Conservation (phyloP, 1,284 basidiomycete genomes). For the Malassezia nana region DNA sequence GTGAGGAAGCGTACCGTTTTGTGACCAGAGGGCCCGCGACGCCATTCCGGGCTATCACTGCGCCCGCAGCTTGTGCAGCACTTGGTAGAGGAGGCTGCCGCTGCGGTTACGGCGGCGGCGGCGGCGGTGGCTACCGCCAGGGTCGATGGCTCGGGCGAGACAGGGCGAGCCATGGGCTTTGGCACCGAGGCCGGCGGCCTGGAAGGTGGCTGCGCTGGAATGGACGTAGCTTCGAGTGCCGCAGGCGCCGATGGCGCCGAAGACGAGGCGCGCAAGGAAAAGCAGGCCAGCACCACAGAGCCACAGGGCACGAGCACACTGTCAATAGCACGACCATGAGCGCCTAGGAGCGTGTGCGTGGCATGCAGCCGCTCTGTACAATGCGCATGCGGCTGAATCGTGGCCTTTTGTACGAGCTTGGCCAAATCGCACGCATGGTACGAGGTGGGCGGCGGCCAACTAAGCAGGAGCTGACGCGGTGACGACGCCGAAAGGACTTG, state of each 20-base stretch:
- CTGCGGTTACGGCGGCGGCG: constrained; percentile 17
- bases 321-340: constrained; percentile 59
- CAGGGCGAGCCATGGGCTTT: too few relatives aligned
- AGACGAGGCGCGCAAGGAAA: constrained; percentile 8
- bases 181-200: too few relatives aligned
- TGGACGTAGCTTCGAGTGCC: too few relatives aligned
- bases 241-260: neutral
- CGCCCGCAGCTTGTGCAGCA: constrained; percentile 47
- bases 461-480: constrained; percentile 60
- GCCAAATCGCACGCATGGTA: constrained; percentile 73
- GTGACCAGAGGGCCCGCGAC: constrained; percentile 55
- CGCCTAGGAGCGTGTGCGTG: constrained; percentile 60
- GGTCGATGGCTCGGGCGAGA: too few relatives aligned
- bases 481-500: constrained; percentile 61
- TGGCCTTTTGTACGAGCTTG: constrained; percentile 59
- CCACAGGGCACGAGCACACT: constrained; percentile 91
- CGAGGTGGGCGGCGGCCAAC: constrained; percentile 70
- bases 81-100: constrained; percentile 22
- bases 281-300: constrained; percentile 53
- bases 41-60: constrained; percentile 78
- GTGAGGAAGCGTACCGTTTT: constrained; percentile 24
- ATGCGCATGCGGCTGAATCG: constrained; percentile 63
- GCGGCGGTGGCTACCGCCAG: too few relatives aligned
- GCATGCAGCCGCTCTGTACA: constrained; percentile 85
- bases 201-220: too few relatives aligned